Percentiles rank a stretch among this genome's conserved stretches.
These are phyloP conservation scores for Penicillium coffeae DNA, from an alignment of 495 filamentous ascomycete species.

Conservation along the genomic window DNA sequence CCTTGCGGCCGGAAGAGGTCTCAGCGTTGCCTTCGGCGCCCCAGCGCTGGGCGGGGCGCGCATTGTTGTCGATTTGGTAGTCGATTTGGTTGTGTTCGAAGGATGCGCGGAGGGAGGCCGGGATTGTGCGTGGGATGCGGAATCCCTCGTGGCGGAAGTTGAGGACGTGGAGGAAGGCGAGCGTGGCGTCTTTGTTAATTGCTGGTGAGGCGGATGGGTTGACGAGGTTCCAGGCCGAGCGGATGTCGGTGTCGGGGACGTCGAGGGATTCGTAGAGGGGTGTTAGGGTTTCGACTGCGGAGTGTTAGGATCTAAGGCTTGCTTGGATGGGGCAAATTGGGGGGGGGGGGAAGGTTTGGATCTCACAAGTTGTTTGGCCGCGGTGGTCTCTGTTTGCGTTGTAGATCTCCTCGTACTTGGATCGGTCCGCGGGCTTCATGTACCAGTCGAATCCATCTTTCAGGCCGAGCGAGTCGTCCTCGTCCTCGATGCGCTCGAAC, in stretches of 20 bases:
- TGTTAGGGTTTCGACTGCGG: constrained; percentile 69
- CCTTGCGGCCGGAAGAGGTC: constrained; percentile 79
- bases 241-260: constrained; percentile 91
- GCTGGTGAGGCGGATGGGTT: constrained; percentile 75
- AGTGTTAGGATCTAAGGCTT: constrained; percentile 2
- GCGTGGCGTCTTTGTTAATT: constrained; percentile 90
- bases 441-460: constrained; percentile 99
- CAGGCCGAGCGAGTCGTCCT: constrained; percentile 75
- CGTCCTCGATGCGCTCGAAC: constrained; percentile 74
- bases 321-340: background rate
- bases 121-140: constrained; percentile 90
- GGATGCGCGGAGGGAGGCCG: constrained; percentile 78
- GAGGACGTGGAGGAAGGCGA: constrained; percentile 94
- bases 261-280: constrained; percentile 87
- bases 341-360: no score
- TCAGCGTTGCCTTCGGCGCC: constrained; percentile 64
- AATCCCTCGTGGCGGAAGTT: constrained; percentile 92
- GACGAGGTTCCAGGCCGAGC: constrained; percentile 93
- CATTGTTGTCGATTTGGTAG: constrained; percentile 82
- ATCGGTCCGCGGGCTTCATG: constrained; percentile 85
- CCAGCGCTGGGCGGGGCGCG: constrained; percentile 61
- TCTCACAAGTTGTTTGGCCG: constrained; percentile 77
- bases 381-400: constrained; percentile 78
- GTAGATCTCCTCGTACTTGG: constrained; percentile 96
- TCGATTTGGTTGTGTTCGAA: constrained; percentile 95